Conservation (phyloP, 139 green algal species). For the Tetraselmis chui region DNA sequence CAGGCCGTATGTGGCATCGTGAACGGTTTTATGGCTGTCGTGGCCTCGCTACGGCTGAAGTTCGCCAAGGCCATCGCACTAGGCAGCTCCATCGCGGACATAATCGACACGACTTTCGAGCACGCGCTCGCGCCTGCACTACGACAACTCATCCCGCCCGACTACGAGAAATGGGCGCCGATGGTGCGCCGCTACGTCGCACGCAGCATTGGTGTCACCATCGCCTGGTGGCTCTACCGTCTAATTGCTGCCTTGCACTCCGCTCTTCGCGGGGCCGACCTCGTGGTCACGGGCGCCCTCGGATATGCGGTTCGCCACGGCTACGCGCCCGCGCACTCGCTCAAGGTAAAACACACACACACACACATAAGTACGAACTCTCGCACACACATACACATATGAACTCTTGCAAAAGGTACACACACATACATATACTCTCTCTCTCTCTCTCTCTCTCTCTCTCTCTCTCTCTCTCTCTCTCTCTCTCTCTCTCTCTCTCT, state of each 20-base stretch:
- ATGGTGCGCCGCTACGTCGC: neutral
- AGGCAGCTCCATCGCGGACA: neutral
- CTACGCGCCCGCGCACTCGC: neutral
- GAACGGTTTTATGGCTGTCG: neutral
- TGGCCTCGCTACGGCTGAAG: slow-evolving; percentile 1
- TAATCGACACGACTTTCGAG: neutral
- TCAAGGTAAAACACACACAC: no score
- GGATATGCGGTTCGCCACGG: neutral
- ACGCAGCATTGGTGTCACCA: neutral
- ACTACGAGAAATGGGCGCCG: slow-evolving; percentile 2
- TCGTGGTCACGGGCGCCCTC: neutral
- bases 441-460: no score
- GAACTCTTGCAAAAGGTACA: no score
- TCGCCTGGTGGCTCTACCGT: neutral
- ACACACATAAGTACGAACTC: no score
- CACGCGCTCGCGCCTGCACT: neutral
- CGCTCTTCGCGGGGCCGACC: neutral
- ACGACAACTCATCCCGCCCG: neutral
- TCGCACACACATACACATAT: no score
- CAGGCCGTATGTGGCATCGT: neutral
- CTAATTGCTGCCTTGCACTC: neutral
- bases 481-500: neutral
- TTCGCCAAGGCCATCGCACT: slow-evolving; percentile 1
- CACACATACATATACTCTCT: no score
- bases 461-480: no score